phyloP scores from a whole-genome alignment of 306 rosid genomes.

The Citrullus amarus region DNA sequence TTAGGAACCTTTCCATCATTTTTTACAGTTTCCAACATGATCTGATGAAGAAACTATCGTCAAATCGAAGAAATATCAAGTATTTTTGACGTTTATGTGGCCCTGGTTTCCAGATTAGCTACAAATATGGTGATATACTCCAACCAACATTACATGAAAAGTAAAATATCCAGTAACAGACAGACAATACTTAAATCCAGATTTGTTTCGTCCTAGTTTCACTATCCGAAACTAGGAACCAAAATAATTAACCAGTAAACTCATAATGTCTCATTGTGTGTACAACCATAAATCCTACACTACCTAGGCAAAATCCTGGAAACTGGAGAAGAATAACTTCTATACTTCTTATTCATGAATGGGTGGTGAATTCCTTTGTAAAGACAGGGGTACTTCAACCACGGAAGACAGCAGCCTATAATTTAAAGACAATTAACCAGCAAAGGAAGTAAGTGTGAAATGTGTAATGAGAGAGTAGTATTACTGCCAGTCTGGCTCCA shows the following conservation, averaged over 20 bases:
- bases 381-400: slow-evolving; percentile 3
- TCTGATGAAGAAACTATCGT: not conserved
- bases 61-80: not conserved
- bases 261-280: not conserved
- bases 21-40: not conserved
- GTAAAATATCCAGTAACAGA: not conserved
- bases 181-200: not conserved
- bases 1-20: not conserved
- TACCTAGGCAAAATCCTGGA: slow-evolving; percentile 8
- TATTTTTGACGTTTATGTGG: not conserved
- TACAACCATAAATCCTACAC: slow-evolving; percentile 6
- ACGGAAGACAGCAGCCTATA: not conserved
- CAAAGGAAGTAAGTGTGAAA: not conserved
- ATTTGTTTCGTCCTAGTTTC: not conserved
- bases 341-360: slow-evolving; percentile 10
- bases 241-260: not conserved
- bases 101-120: not conserved
- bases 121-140: not conserved
- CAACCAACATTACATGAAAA: not conserved
- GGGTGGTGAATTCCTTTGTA: slow-evolving; percentile 5
- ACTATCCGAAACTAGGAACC: not conserved
- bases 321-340: not conserved
- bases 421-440: slow-evolving; percentile 1
- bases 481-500: not conserved
- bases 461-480: slow-evolving; percentile 3